phyloP scores from a whole-genome alignment of 2,329 filamentous ascomycete genomes.

The Arthrinium phaeospermum region DNA sequence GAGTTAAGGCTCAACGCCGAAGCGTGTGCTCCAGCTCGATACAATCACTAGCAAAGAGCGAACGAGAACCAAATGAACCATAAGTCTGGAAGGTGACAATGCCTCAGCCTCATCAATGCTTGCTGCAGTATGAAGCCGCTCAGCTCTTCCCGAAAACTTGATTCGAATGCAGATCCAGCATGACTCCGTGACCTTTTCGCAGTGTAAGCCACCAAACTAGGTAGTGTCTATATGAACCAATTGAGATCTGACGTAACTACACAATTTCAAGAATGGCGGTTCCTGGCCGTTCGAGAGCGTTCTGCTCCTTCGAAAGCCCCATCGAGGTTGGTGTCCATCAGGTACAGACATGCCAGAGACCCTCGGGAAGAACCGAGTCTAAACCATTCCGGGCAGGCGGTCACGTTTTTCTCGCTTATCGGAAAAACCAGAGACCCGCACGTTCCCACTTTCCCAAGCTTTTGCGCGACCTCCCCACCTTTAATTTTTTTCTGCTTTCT shows the following conservation, averaged over 20 bases:
- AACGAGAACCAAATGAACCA: not conserved
- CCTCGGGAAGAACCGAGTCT: not conserved
- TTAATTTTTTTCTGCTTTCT: slow-evolving; percentile 16
- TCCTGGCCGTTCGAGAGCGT: not conserved
- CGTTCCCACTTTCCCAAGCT: not conserved
- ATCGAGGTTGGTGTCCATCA: not conserved
- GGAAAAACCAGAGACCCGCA: slow-evolving; percentile 6
- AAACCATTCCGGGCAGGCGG: not conserved
- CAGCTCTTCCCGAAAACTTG: not conserved
- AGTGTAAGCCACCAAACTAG: too few relatives aligned
- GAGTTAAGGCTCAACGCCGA: not conserved
- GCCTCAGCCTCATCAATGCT: not conserved
- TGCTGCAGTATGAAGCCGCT: not conserved
- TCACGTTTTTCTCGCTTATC: not conserved
- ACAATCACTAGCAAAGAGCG: not conserved
- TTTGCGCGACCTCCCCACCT: not conserved
- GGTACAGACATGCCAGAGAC: not conserved
- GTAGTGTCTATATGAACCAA: not conserved
- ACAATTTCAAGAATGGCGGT: not conserved
- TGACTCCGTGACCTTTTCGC: not conserved
- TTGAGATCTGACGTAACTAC: not conserved
- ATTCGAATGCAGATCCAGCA: not conserved
- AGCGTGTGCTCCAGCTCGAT: not conserved
- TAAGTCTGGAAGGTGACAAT: not conserved
- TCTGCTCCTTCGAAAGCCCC: not conserved